Base-by-base conservation (phyloP, 1,284 basidiomycete species). In the Sporisorium exsertum region DNA sequence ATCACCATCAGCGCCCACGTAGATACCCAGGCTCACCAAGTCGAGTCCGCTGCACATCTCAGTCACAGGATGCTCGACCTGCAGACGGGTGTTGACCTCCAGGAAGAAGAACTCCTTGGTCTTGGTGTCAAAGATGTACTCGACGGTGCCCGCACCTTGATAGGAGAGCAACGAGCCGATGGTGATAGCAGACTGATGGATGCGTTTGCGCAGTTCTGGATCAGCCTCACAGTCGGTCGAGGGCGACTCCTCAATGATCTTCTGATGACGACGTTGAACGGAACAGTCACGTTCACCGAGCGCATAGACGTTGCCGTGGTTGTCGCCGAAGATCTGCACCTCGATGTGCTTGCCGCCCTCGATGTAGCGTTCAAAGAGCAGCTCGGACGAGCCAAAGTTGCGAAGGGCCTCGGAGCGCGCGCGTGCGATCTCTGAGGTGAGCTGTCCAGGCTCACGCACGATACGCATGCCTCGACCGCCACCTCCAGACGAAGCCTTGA, bases 11-110 rank as follows among this genome's bases (percentile, higher is more conserved):
- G 85, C 52, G 50, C 57, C 71, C 51, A 79, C 74, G 13, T 51
- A 51, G 18, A 51, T 20, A 22, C 43, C 43, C n/a, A 46, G n/a
- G 20, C 43, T 46, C n/a, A 62, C 60, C 2, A 62, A 42, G 29
- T 73, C 64, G n/a, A 68, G 35, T n/a, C 68, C 70, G 35, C 49
- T 63, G 50, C 57, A 62, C 15, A 57, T 50, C 37, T 73, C 91
- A 0, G 91, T 92, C 43, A 92, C 88, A 1, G 90, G 88, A 77
- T 92, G 91, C 84, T 92, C 88, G 89, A 92, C 91, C 85, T 91
- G 91, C 59, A 92, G 88, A 7, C 91, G 88, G 0, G 91, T 90
- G 72, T 93, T 92, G 89, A 92, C 90, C 82, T 93, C 92, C 20
- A 93, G 87, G 78, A 92, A 93, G 86, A 89, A 92, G 84, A 91